These are phyloP conservation scores for Solanum acaule DNA, from an alignment of 257 asterid species.

Conservation along the genomic window DNA sequence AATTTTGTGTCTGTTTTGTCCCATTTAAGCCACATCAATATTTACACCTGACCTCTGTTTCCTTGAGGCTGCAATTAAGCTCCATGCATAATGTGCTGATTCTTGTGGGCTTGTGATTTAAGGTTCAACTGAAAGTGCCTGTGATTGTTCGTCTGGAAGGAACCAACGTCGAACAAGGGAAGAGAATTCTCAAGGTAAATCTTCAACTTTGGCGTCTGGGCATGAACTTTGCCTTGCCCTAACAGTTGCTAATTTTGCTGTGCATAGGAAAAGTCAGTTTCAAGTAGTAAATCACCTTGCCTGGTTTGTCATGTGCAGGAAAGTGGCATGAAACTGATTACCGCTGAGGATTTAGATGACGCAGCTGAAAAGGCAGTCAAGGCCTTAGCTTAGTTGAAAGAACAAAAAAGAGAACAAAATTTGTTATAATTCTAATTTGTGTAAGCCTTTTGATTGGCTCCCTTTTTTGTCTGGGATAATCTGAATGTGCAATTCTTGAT, in stretches of 20 bases:
- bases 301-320: constrained; percentile 36
- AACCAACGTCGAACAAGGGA: constrained; percentile 93
- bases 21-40: background rate
- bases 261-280: background rate
- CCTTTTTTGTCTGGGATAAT: background rate
- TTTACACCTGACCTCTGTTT: background rate
- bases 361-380: constrained; percentile 95
- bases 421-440: background rate
- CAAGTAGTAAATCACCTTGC: background rate
- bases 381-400: constrained; percentile 25
- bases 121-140: constrained; percentile 93
- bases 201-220: background rate
- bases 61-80: background rate
- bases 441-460: background rate
- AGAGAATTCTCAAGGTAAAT: constrained; percentile 85
- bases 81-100: background rate
- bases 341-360: constrained; percentile 93
- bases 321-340: constrained; percentile 79
- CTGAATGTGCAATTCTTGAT: background rate
- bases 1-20: background rate
- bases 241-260: background rate
- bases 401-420: background rate
- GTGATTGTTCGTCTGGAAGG: constrained; percentile 97
- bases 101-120: constrained; percentile 1
- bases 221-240: background rate